Percentiles rank a stretch among this genome's conserved stretches.
phyloP scores from a whole-genome alignment of 2,329 filamentous ascomycete genomes.

The Arthrobotrys pseudoclavata region DNA sequence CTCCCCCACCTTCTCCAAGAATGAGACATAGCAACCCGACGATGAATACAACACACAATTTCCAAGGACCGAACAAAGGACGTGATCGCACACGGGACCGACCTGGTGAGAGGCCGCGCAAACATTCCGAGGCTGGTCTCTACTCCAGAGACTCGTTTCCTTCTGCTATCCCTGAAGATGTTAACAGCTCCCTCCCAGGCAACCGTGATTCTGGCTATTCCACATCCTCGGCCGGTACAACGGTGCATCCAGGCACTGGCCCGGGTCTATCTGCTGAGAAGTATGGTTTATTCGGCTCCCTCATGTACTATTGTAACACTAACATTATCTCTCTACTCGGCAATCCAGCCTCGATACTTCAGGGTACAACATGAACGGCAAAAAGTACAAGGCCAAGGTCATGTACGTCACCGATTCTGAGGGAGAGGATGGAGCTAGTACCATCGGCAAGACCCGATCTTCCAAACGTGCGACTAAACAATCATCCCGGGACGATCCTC shows the following conservation, averaged over 20 bases:
- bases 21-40: slow-evolving; percentile 56
- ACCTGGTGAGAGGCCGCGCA: slow-evolving; percentile 49
- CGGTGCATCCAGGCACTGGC: slow-evolving; percentile 29
- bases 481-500: slow-evolving; percentile 45
- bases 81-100: slow-evolving; percentile 54
- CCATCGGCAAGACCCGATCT: slow-evolving; percentile 40
- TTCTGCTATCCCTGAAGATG: slow-evolving; percentile 54
- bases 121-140: slow-evolving; percentile 55
- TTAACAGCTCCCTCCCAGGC: slow-evolving; percentile 46
- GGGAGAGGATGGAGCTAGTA: slow-evolving; percentile 45
- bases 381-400: slow-evolving; percentile 54
- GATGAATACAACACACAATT: slow-evolving; percentile 45
- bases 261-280: slow-evolving; percentile 51
- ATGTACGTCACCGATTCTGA: slow-evolving; percentile 55
- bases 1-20: slow-evolving; percentile 46
- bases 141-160: slow-evolving; percentile 50
- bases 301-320: slow-evolving; percentile 5
- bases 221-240: slow-evolving; percentile 47
- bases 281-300: slow-evolving; percentile 27
- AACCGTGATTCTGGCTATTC: slow-evolving; percentile 58
- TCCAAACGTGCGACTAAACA: slow-evolving; percentile 52
- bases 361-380: slow-evolving; percentile 26
- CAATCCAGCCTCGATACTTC: slow-evolving; percentile 40
- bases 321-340: slow-evolving; percentile 18
- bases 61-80: slow-evolving; percentile 45